Base-by-base conservation (phyloP, 2,329 filamentous ascomycete genomes). In the Botrytis squamosa region DNA sequence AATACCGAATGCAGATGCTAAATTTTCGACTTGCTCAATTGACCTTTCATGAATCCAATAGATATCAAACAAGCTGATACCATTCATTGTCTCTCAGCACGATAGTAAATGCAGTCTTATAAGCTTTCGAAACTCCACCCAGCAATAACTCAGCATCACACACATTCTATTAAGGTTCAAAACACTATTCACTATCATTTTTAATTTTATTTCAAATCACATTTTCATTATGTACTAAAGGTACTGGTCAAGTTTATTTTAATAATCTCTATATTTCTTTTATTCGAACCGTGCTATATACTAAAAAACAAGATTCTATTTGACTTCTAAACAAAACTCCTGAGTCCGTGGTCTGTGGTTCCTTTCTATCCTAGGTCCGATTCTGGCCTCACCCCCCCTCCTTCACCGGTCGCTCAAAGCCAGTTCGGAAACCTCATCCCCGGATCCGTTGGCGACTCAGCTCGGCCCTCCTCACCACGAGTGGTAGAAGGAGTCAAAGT, bases 31-130 rank as follows among this genome's bases (percentile, higher is more conserved):
- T 29, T 33, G 0, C 14, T 29, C n/a, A 18, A 8, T 9, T 18
- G 14, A 18, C 0, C 14, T 33, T 18, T 1, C 3, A 57, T 55
- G 1, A 18, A 33, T 57, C 16, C 5, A 29, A 8, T 33, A 9
- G 3, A 57, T 33, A 1, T 29, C 18, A 1, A 3, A 29, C 1
- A 7, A 6, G 3, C 1, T 57, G 14, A 3, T 9, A 2, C 3
- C n/a, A 57, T 29, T 29, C 7, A 29, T 57, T 4, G 12, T 29
- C 33, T 33, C 33, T 33, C 52, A 18, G 3, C 6, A 0, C 7
- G 7, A 29, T 29, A 9, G n/a, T 18, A 29, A n/a, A 29, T 18
- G 9, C n/a, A 29, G 3, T 18, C 6, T 6, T 9, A 29, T 14
- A 57, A 57, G 6, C 14, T 55, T n/a, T 55, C 12, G 4, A n/a